phyloP scores from a whole-genome alignment of 148 eudicot genomes.

The Fagopyrum homotropicum region DNA sequence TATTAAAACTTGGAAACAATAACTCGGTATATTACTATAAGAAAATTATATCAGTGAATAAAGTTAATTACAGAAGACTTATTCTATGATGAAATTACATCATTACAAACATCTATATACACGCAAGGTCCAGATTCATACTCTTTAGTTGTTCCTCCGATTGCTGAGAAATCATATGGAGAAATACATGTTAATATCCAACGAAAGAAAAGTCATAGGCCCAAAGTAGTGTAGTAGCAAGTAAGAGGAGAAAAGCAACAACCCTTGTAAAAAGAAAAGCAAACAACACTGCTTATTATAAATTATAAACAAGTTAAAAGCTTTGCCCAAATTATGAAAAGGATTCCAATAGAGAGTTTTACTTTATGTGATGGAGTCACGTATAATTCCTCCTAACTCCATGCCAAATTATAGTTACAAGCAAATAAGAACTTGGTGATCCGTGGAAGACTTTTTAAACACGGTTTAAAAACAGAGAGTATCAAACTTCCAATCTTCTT shows the following conservation, averaged over 20 bases:
- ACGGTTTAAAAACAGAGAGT: constrained; percentile 40
- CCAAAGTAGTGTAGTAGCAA: constrained; percentile 86
- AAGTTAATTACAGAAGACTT: too few species aligned
- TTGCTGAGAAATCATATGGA: too few species aligned
- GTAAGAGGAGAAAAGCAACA: constrained; percentile 87
- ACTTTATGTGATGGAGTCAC: background rate
- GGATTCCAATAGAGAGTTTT: background rate
- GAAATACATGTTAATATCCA: too few species aligned
- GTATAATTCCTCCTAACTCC: background rate
- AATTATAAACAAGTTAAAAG: background rate
- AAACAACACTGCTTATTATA: too few species aligned
- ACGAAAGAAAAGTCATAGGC: constrained; percentile 63
- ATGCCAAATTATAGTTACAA: background rate
- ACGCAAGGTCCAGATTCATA: too few species aligned
- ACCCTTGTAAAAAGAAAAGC: constrained; percentile 47
- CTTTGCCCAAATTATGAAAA: background rate
- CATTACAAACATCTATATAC: too few species aligned
- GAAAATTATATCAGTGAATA: too few species aligned
- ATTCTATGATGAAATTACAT: too few species aligned
- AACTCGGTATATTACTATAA: too few species aligned
- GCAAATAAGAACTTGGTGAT: background rate
- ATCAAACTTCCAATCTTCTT: constrained; percentile 97
- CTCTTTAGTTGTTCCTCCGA: too few species aligned
- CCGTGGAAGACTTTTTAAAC: background rate
- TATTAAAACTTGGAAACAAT: too few species aligned